Evolutionary conservation across 164 flowering plant species (phyloP), one percentile per base, ranked within the genome.

Genomic region (Litsea cubeba): DNA sequence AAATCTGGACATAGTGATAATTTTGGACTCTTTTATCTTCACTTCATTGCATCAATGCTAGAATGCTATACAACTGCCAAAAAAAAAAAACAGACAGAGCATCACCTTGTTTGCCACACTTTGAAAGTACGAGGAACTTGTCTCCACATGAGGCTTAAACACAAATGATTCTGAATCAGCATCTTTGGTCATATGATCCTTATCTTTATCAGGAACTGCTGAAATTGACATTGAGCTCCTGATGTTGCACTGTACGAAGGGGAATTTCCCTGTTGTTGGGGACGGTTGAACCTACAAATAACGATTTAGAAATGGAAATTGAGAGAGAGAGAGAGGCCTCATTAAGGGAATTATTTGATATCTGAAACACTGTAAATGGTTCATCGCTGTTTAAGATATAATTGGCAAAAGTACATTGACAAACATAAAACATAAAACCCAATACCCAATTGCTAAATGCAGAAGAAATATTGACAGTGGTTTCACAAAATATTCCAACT

Each of bases 211-310:
- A 71, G 81, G 12, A 64, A 76, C 73, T 26, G 73, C 87, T 63
- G 80, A 60, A 23, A 68, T 57, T 62, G 71, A 57, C 40, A 73
- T 65, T 11, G 83, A 80, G 82, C 83, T 84, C 70, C 50, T 76
- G 70, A 76, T 75, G 62, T 70, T 70, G 78, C 75, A 73, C 32
- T 81, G 76, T 22, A 82, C 46, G 72, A 85, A 83, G 8, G 85
- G 75, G 71, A 90, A 83, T 63, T 88, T 88, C 63, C 97, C 98
- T 15, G 98, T 94, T 62, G 97, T 94, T 70, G 98, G 97, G 72
- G 98, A 94, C 66, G 90, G 94, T 74, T 87, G 97, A 62, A 85
- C 91, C 98, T 91, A 91, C 74, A 79, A 51, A 67, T 2, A 3
- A 28, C 4, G 5, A 54, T 54, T 15, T 54, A 14, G 60, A 54